Percentiles rank a stretch among this genome's conserved stretches.
Evolutionary conservation across 352 stramenopile species (phyloP).

Genomic region (Phytophthora megakarya): DNA sequence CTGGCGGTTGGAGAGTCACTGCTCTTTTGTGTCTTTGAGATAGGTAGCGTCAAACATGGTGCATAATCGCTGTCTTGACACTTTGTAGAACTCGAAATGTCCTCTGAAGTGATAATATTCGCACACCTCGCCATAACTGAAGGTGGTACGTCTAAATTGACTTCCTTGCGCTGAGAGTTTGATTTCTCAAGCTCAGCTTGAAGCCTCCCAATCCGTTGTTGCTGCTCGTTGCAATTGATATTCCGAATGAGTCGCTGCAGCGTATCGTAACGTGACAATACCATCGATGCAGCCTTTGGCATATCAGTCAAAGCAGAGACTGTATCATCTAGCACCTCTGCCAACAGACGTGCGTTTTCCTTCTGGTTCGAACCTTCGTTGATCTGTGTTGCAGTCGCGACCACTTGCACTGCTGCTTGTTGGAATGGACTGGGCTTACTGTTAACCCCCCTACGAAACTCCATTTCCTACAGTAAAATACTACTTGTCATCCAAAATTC

Average conservation of each 20-base stretch:
- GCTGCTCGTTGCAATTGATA: slow-evolving; percentile 40
- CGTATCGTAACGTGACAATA: slow-evolving; percentile 15
- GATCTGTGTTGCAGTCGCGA: background rate
- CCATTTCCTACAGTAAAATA: slow-evolving; percentile 33
- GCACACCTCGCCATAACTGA: background rate
- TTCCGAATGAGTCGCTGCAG: slow-evolving; percentile 33
- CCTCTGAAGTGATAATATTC: background rate
- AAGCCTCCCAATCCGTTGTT: slow-evolving; percentile 43
- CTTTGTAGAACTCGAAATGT: background rate
- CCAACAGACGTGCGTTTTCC: background rate
- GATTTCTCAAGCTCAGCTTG: slow-evolving; percentile 41
- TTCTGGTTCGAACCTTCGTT: slow-evolving; percentile 6
- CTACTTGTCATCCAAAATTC: background rate
- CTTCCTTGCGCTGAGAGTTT: slow-evolving; percentile 25
- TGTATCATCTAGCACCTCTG: background rate
- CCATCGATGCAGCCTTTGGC: background rate
- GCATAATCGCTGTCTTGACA: background rate
- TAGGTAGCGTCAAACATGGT: background rate
- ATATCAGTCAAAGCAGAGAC: background rate
- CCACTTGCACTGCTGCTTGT: slow-evolving; percentile 28
- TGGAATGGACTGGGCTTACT: slow-evolving; percentile 31
- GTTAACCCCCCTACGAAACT: slow-evolving; percentile 27
- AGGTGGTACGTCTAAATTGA: background rate
- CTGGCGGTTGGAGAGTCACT: background rate
- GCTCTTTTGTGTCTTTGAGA: background rate